A percentile compares a stretch with the other conserved stretches of the same genome.
phyloP scores from a whole-genome alignment of 345 rosid species.

The Bretschneidera sinensis region DNA sequence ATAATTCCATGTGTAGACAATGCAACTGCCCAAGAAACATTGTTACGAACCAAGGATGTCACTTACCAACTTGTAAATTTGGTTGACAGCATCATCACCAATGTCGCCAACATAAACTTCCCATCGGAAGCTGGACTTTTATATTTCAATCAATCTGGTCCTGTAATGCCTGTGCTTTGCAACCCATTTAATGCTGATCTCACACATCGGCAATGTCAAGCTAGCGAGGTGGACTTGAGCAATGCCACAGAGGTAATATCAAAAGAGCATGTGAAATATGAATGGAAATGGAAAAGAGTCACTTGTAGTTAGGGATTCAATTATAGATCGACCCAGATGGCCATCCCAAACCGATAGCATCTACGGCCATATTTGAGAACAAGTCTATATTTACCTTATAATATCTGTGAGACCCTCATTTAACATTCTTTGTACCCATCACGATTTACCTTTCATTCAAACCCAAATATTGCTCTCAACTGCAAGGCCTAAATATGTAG shows the following conservation, averaged over 20 bases:
- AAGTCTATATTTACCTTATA: too few relatives aligned
- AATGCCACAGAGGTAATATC: conserved; percentile 65
- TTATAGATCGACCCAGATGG: too few relatives aligned
- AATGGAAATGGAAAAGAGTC: too few relatives aligned
- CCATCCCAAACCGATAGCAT: too few relatives aligned
- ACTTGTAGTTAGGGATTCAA: neutral
- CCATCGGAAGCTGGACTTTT: conserved; percentile 37
- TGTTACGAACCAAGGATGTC: conserved; percentile 51
- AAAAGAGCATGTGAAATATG: neutral
- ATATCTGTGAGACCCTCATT: too few relatives aligned
- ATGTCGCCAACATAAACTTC: conserved; percentile 45
- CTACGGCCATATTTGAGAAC: too few relatives aligned
- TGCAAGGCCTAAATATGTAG: too few relatives aligned
- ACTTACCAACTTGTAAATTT: conserved; percentile 49
- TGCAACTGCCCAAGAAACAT: conserved; percentile 81
- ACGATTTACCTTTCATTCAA: too few relatives aligned
- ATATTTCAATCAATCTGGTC: conserved; percentile 86
- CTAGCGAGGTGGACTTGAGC: conserved; percentile 60
- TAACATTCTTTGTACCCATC: too few relatives aligned
- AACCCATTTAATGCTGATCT: conserved; percentile 74
- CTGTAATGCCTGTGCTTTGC: conserved; percentile 68
- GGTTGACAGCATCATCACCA: conserved; percentile 46
- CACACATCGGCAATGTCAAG: conserved; percentile 43
- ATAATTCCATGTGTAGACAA: conserved; percentile 93
- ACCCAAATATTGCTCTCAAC: too few relatives aligned